Evolutionary conservation across 2,329 filamentous ascomycete species (phyloP).

Genomic region (Epichloe typhina): DNA sequence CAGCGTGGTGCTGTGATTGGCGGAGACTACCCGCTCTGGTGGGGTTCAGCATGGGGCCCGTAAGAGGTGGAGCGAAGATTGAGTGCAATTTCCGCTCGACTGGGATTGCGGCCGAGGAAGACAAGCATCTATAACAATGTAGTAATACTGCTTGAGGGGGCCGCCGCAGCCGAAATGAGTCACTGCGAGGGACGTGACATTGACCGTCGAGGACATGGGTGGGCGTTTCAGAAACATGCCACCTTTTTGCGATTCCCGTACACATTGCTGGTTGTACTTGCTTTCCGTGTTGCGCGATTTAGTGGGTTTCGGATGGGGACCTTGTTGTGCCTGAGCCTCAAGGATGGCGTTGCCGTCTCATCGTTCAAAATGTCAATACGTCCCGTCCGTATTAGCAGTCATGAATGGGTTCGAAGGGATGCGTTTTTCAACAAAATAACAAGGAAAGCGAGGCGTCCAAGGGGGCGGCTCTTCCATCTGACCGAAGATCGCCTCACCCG

Average conservation of each 20-base stretch:
- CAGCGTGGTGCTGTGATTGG: not conserved
- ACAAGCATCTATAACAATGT: too few species aligned
- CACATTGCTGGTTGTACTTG: too few species aligned
- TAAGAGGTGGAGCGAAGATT: not conserved
- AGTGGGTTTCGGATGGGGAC: not conserved
- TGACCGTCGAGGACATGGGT: not conserved
- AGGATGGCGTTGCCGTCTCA: too few species aligned
- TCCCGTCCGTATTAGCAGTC: too few species aligned
- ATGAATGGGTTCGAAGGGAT: not conserved
- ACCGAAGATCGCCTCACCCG: not conserved
- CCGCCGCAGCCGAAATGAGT: not conserved
- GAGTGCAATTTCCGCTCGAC: slow-evolving; percentile 4
- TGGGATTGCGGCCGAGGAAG: not conserved
- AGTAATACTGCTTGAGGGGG: too few species aligned
- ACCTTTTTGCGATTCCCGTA: not conserved
- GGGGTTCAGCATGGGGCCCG: not conserved
- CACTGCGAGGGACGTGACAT: not conserved
- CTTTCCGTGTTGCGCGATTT: too few species aligned
- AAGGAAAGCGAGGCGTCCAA: not conserved
- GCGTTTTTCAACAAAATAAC: not conserved
- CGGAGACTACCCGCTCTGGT: too few species aligned
- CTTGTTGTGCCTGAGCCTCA: not conserved
- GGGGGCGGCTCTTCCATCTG: too few species aligned
- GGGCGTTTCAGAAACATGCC: not conserved
- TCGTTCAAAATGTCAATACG: too few species aligned